A percentile compares a stretch with the other conserved stretches of the same genome.
Evolutionary conservation across 179 eudicot genomes (phyloP).

Genomic region (Dionaea muscipula): DNA sequence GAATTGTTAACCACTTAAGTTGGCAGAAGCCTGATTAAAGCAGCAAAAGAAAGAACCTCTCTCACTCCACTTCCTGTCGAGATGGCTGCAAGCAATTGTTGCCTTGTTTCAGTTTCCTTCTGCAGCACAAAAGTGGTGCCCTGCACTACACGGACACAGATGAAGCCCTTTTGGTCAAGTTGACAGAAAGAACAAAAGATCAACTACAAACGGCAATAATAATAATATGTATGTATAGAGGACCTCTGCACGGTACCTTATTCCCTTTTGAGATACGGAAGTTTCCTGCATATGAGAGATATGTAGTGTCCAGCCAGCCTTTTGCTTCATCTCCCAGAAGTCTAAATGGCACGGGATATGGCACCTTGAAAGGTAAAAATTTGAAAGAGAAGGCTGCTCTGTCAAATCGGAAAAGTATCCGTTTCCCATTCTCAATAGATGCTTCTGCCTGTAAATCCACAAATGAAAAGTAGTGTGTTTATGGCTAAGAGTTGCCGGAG

Average conservation of each 20-base stretch:
- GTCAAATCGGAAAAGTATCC: conserved; percentile 84
- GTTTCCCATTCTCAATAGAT: conserved; percentile 57
- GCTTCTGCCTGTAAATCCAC: conserved; percentile 58
- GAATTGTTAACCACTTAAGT: neutral
- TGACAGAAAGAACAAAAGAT: too few relatives aligned
- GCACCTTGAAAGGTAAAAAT: conserved; percentile 90
- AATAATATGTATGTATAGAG: neutral
- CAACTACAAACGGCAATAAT: too few relatives aligned
- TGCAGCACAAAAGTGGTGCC: conserved; percentile 99
- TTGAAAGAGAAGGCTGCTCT: conserved; percentile 87
- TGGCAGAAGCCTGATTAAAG: neutral
- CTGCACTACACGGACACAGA: conserved; percentile 67
- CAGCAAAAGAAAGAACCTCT: conserved; percentile 32
- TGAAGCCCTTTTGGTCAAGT: conserved; percentile 45
- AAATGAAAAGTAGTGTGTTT: too few relatives aligned
- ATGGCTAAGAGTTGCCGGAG: too few relatives aligned
- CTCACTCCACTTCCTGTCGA: conserved; percentile 44
- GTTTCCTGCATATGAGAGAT: conserved; percentile 78
- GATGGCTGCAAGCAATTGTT: conserved; percentile 65
- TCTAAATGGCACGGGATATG: conserved; percentile 91
- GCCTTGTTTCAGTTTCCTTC: conserved; percentile 71
- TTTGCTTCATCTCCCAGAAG: conserved; percentile 97
- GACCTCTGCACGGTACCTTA: conserved; percentile 55
- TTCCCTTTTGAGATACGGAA: conserved; percentile 91
- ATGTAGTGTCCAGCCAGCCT: conserved; percentile 98